Evolutionary conservation across 345 rosid genomes (phyloP), one percentile per base, ranked within the genome.

Genomic region (Lepidium aucheri): DNA sequence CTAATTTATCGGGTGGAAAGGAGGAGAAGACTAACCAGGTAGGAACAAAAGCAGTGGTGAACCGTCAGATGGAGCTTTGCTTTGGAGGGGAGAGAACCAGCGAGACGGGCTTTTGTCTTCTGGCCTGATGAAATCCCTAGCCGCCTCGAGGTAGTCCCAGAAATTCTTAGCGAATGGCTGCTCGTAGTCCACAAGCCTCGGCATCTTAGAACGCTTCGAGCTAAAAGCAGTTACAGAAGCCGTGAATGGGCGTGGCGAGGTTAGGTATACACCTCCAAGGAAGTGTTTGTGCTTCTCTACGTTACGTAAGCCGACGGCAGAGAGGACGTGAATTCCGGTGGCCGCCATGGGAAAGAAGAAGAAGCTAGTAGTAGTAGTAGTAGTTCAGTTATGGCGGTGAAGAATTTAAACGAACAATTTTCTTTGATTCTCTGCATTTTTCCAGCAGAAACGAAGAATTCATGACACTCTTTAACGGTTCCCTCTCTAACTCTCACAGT

Each of bases 11-110:
- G 24, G 34, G n/a, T 17, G 32, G 32, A 43, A 8, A 17, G 34
- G 9, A 32, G 32, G 32, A 43, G 11, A 17, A 1, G 17, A 64
- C 80, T 46, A 56, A 86, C 92, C 96, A 28, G 92, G 89, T 70
- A 89, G 75, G 72, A 64, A 89, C 13, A 89, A 85, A 16, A 89
- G 90, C 39, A 86, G 76, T 6, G 96, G 96, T 22, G 96, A 78
- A 38, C 81, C 77, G 22, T 61, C 68, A 60, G 59, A 33, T 45
- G 36, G 83, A 53, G 80, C 65, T 51, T 85, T 77, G 75, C 82
- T 79, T 52, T 81, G 89, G 59, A 81, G 47, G 49, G 93, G 96
- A 53, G 87, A 79, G 76, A 89, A 86, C 89, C 96, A 86, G 53
- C 93, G 84, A 39, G 85, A 82, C 42, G 87, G 86, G 30, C 90